Percentiles rank a stretch among this genome's conserved stretches.
Evolutionary conservation across 495 filamentous ascomycete species (phyloP).

Genomic region (Penicillium ucsense): DNA sequence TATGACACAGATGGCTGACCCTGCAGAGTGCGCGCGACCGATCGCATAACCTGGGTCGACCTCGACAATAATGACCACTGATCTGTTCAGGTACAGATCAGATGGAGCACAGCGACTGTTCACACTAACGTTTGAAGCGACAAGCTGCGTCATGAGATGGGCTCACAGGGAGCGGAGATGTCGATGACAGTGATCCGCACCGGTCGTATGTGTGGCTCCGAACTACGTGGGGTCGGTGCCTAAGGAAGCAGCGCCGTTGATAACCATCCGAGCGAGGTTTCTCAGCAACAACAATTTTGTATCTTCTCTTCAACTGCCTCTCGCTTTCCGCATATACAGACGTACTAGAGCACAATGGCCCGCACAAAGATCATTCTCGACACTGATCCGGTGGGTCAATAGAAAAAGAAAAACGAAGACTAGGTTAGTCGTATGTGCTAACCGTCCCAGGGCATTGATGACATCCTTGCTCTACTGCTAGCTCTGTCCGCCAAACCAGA

Average conservation of each 20-base stretch:
- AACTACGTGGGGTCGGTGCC: neutral
- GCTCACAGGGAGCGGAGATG: too few species aligned
- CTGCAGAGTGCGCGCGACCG: too few species aligned
- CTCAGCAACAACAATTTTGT: neutral
- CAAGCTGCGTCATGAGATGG: too few species aligned
- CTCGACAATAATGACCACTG: too few species aligned
- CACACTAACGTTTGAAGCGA: too few species aligned
- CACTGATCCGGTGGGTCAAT: conserved; percentile 62
- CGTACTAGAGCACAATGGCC: conserved; percentile 3
- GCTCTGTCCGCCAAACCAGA: conserved; percentile 74
- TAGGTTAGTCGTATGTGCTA: neutral
- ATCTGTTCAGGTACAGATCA: too few species aligned
- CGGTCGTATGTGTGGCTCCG: too few species aligned
- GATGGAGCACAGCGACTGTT: too few species aligned
- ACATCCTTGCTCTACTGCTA: conserved; percentile 76
- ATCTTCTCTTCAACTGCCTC: neutral
- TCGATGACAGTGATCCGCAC: too few species aligned
- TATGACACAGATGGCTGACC: too few species aligned
- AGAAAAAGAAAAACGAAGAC: too few species aligned
- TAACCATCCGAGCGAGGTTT: neutral
- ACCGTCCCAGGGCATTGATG: conserved; percentile 68
- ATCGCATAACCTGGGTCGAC: too few species aligned
- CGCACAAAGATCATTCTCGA: conserved; percentile 79
- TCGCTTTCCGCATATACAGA: neutral
- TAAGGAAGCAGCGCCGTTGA: neutral